Evolutionary conservation across 2,329 filamentous ascomycete genomes (phyloP).

Genomic region (Metarhizium humberi): DNA sequence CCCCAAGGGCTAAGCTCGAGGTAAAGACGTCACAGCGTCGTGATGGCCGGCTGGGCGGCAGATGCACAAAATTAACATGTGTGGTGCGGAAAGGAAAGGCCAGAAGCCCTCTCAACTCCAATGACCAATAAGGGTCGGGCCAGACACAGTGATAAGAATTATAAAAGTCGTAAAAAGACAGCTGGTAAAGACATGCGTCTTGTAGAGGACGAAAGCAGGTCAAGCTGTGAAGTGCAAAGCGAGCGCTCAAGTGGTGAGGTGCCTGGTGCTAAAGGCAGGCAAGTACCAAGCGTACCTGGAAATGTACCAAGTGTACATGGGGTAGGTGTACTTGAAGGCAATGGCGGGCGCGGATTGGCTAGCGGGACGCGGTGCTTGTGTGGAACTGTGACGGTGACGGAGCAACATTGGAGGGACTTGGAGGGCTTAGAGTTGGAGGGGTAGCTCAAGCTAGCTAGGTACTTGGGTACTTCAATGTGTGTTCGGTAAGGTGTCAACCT

Average conservation of each 20-base stretch:
- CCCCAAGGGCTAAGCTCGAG: constrained; percentile 22
- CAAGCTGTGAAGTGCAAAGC: not conserved
- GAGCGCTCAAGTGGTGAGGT: constrained; percentile 2
- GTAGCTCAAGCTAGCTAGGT: too few species aligned
- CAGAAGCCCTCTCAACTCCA: not conserved
- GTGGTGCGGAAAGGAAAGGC: constrained; percentile 23
- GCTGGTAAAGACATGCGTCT: not conserved
- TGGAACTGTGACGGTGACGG: constrained; percentile 19
- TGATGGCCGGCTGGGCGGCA: constrained; percentile 44
- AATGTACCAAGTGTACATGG: too few species aligned
- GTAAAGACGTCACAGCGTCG: constrained; percentile 40
- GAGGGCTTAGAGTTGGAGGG: not conserved
- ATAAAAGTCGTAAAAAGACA: not conserved
- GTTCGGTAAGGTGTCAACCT: too few species aligned
- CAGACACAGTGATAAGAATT: not conserved
- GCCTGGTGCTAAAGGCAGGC: not conserved
- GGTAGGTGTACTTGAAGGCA: constrained; percentile 8
- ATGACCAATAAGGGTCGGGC: not conserved
- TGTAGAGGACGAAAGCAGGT: constrained; percentile 1
- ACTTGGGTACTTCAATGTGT: too few species aligned
- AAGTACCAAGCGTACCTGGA: not conserved
- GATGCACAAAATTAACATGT: constrained; percentile 49
- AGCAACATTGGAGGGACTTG: not conserved
- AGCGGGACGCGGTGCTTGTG: constrained; percentile 24
- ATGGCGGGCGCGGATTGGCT: constrained; percentile 23